Evolutionary conservation across 2,329 filamentous ascomycete species (phyloP), one percentile per base, ranked within the genome.

Genomic region (Gaeumannomyces tritici): DNA sequence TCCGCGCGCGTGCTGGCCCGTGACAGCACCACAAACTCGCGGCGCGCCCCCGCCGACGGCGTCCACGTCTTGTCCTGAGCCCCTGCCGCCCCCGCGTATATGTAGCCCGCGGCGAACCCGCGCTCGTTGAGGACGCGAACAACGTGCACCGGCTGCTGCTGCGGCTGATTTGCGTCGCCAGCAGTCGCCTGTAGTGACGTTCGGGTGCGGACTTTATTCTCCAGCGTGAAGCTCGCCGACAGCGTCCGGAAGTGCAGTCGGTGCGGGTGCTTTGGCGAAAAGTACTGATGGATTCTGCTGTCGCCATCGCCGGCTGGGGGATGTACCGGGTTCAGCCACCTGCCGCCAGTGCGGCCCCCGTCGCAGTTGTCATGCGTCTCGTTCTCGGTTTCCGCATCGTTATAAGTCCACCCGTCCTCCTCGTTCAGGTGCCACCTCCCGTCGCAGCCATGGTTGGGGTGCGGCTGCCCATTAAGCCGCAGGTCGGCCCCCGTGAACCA

Each of bases 201-300:
- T 15, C 11, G 35, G 13, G 42, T 27, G 5, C 60, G 60, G 13
- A 57, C 60, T 42, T 57, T 57, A 3, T 29, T 21, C 26, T 61
- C 60, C 27, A 61, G 54, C 12, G 8, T 18, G 5, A 61, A 61
- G n/a, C 12, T 35, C 13, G 60, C 60, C 3, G 54, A 35, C 5
- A 61, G 54, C 11, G 60, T 61, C 51, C 55, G 60, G 60, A 61
- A 61, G 7, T 35, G 60, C 29, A 61, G 54, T n/a, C n/a, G 29
- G 27, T 24, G 13, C 15, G 18, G 42, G 8, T 61, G 13, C 59
- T 5, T 29, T 13, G 35, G 13, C 35, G n/a, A 55, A n/a, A 55
- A 27, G 54, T 26, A 55, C n/a, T 24, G n/a, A n/a, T 55, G 13
- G n/a, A 27, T 24, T 15, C 54, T 55, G 8, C 54, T n/a, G 54